Base-by-base conservation (phyloP, 73 alveolate species). In the Durusdinium trenchii region DNA sequence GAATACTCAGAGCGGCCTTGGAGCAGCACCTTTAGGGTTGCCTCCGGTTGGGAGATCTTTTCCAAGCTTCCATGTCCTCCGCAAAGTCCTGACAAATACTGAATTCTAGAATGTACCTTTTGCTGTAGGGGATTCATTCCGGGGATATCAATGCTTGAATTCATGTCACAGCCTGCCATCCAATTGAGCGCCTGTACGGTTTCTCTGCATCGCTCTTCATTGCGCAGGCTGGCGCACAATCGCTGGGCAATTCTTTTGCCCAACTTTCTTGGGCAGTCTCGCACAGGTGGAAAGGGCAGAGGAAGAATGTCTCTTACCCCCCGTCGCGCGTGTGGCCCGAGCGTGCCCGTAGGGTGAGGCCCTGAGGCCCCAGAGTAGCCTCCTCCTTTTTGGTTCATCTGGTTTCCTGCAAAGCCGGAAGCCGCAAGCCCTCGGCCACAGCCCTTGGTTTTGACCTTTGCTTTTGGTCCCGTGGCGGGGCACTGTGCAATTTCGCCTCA, bases 11-110 rank as follows among this genome's bases (percentile, higher is more conserved):
- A 85, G 6, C 94, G 57, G 94, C 94, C 94, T 32, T 64, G 94
- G 94, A 85, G 94, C 94, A 85, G 71, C 94, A 43, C 94, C 94
- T 5, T 52, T n/a, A 85, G 94, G 94, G 94, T 79, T 85, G 94
- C 94, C 94, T 85, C 94, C 94, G 94, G 94, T 5, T 10, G 2
- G 40, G 94, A 79, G 42, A 85, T 42, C 79, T 10, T 0, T 3
- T 6, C 54, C 42, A 85, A 57, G 1, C 38, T 57, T 14, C 94
- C 94, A 52, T 51, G 51, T 6, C 10, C 54, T 18, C 54, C 46
- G 42, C 94, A 85, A 0, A 85, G 81, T 42, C 43, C 54, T 2
- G 94, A 38, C 28, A 85, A 47, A 85, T 46, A 85, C 3, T 9
- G 52, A 51, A 40, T 79, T 1, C 94, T 12, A 4, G 60, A 36